Base-by-base conservation (phyloP, 1,284 basidiomycete species). In the Melampsora americana region DNA sequence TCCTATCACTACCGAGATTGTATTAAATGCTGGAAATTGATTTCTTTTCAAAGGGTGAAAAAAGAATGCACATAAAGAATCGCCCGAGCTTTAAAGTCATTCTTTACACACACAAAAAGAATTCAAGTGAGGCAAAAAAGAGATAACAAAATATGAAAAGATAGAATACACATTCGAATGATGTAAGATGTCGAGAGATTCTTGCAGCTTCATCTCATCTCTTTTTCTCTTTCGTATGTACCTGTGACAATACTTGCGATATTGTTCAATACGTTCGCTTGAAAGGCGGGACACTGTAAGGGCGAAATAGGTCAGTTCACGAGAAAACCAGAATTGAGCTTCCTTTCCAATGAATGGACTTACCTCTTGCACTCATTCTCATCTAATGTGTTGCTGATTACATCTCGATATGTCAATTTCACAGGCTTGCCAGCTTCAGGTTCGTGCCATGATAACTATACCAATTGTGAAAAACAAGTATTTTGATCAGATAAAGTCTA, bases 311-410 rank as follows among this genome's bases (percentile, higher is more conserved):
- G 26, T n/a, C 59, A 30, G 35, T 16, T 28, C 9, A 18, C 11
- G 14, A 46, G 35, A 11, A 26, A 65, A 56, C 53, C 11, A 0
- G 16, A 26, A 20, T 42, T 20, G 2, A 16, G 64, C 4, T 35
- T 62, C 32, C 42, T 20, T 46, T 20, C 46, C 26, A 65, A 42
- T 26, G 59, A 11, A 50, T 61, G 48, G 2, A 35, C 64, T 14
- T 20, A 73, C 71, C 83, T 79, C 82, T 86, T 95, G 89, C 94
- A 97, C 86, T 99, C 95, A 82, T 88, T 90, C 86, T 95, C 92
- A 83, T 99, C 95, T 46, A 99, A 88, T 42, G 96, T 99, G 66
- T 84, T 88, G 80, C 83, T 86, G 81, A 93, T 94, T 78, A 99
- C 96, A 35, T 83, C 83, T 79, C 96, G 92, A 86, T 98, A 99